A percentile compares a stretch with the other conserved stretches of the same genome.
These are phyloP conservation scores for Seiridium unicorne DNA, from an alignment of 2,329 filamentous ascomycete genomes.

Conservation along the genomic window DNA sequence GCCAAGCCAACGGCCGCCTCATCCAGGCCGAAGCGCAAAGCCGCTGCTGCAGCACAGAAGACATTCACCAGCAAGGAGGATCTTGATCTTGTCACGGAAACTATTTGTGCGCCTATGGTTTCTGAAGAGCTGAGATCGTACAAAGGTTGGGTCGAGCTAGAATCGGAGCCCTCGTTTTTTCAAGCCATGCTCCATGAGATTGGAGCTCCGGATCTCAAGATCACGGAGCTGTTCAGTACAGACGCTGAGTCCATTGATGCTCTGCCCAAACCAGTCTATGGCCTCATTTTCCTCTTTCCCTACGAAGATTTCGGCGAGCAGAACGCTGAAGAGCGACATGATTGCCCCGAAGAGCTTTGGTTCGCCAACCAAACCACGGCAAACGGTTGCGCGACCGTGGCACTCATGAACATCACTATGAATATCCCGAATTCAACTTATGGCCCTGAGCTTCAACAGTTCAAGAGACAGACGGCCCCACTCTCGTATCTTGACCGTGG, in stretches of 20 bases:
- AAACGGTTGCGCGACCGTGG: conserved; percentile 90
- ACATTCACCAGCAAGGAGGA: conserved; percentile 32
- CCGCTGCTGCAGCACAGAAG: conserved; percentile 30
- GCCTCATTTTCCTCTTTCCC: conserved; percentile 85
- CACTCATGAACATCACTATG: conserved; percentile 90
- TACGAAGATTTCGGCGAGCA: conserved; percentile 55
- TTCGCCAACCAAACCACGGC: conserved; percentile 89
- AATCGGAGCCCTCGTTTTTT: conserved; percentile 88
- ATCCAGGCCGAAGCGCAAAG: conserved; percentile 42
- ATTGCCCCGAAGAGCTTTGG: conserved; percentile 71
- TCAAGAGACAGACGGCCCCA: conserved; percentile 69
- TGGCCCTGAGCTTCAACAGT: conserved; percentile 66
- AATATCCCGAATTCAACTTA: conserved; percentile 69
- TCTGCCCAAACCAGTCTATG: conserved; percentile 73
- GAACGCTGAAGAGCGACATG: conserved; percentile 50
- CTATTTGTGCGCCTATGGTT: conserved; percentile 44
- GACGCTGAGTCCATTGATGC: conserved; percentile 63
- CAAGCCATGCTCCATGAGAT: conserved; percentile 79
- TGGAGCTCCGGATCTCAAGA: conserved; percentile 69
- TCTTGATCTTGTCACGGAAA: conserved; percentile 36
- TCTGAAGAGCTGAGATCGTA: conserved; percentile 57
- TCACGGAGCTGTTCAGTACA: conserved; percentile 74
- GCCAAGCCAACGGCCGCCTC: background rate
- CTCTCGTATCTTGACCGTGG: conserved; percentile 75
- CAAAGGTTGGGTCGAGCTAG: conserved; percentile 78